These are phyloP conservation scores for Conringia planisiliqua DNA, from an alignment of 345 rosid species.

Conservation along the genomic window DNA sequence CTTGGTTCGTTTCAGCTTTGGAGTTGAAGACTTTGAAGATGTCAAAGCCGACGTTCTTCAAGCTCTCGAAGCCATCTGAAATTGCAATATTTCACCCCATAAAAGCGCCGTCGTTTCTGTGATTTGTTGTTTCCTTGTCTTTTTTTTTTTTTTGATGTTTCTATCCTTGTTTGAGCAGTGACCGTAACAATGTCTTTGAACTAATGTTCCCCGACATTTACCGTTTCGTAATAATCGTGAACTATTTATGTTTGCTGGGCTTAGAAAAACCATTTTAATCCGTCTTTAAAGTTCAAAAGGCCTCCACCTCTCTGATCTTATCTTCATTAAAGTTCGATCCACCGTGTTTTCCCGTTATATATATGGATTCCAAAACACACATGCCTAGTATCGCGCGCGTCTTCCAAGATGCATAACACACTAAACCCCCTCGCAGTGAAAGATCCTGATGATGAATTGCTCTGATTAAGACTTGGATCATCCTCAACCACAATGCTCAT, in stretches of 20 bases:
- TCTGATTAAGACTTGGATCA: too few relatives aligned
- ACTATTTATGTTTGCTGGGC: not conserved
- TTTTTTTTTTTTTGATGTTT: not conserved
- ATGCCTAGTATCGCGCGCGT: too few relatives aligned
- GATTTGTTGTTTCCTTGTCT: not conserved
- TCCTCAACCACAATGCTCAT: too few relatives aligned
- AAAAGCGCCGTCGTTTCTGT: not conserved
- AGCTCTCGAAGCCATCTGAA: conserved; percentile 67
- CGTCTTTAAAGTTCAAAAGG: not conserved
- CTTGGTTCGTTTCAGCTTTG: conserved; percentile 91
- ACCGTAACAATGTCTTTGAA: conserved; percentile 17
- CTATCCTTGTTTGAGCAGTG: not conserved
- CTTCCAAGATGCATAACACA: too few relatives aligned
- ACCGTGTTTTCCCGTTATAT: too few relatives aligned
- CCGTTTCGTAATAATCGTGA: conserved; percentile 14
- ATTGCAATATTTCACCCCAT: not conserved
- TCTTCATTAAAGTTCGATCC: too few relatives aligned
- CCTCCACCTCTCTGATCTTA: too few relatives aligned
- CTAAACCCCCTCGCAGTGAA: too few relatives aligned
- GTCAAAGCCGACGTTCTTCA: conserved; percentile 84
- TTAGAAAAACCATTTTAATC: not conserved
- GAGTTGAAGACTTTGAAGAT: conserved; percentile 92
- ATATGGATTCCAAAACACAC: too few relatives aligned
- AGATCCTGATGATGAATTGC: too few relatives aligned
- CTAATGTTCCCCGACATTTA: conserved; percentile 15